Base-by-base conservation (phyloP, 2,329 filamentous ascomycete genomes). In the Malbranchea zuffiana region DNA sequence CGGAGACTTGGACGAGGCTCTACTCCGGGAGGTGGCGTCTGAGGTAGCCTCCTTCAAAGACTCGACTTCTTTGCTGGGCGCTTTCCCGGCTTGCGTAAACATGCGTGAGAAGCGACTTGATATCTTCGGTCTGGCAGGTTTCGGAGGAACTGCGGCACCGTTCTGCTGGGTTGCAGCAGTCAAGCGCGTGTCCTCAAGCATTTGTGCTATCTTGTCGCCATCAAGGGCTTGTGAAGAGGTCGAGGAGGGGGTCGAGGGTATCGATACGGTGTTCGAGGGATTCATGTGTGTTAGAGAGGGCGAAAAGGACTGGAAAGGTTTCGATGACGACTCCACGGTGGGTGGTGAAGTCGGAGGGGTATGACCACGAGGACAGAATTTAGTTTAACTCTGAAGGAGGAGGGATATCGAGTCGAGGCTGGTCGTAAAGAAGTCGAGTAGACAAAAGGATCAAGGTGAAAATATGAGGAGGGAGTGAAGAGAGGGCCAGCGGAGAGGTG, bases 51-150 rank as follows among this genome's bases (percentile, higher is more conserved):
- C 55, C 30, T 54, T 55, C 37, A 48, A 49, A 12, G 47, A 39
- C 18, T 60, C 51, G 21, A 53, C 41, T 17, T 60, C 54, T 37
- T 51, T 57, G 5, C 51, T 46, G 4, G 52, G 48, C 12, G 50
- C 47, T 43, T 58, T 62, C 10, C 59, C 59, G n/a, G 57, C 52
- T 37, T 58, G 53, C 16, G 60, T 57, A 46, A 67, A 67, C 60
- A 67, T 67, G 43, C 63, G 63, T 12, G 63, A 61, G 31, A 67
- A 49, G 32, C 61, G 61, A 44, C 56, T 50, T 32, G 62, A 55
- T 62, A 66, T 66, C 17, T 59, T 65, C 13, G 59, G 49, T 48
- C 53, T 64, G 52, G 49, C 37, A 5, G 52, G 47, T 42, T 62
- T 62, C 11, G 50, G 50, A 43, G 59, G 50, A 13, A 38, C 24